Base-by-base conservation (phyloP, 179 eudicot genomes). In the Beta macrorhiza region DNA sequence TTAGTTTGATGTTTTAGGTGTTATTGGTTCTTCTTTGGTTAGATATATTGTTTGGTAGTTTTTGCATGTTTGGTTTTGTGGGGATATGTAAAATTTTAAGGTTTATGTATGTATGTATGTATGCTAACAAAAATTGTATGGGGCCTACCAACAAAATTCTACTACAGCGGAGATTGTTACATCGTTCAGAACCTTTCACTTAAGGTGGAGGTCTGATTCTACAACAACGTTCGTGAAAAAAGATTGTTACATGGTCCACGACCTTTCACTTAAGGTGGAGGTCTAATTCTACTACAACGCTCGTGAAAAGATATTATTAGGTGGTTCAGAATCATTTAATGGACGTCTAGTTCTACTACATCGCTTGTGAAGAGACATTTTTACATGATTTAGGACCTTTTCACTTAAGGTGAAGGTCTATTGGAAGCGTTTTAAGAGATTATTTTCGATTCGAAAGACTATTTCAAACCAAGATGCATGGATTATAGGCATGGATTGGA, bases 51-150 rank as follows among this genome's bases (percentile, higher is more conserved):
- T 75, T 77, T 78, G 83, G 57, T 47, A 61, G 16, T 25, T 84
- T 79, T 61, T 76, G 67, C 10, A 19, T 22, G 52, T 55, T 55
- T 71, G 74, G 68, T 79, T 29, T 29, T 29, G 32, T 78, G 79
- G 84, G 82, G 76, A 52, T 74, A 78, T 82, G 29, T 72, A 53
- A 42, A 77, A 81, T 72, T 74, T 82, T 71, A 65, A 72, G 87
- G 87, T 81, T 7, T 67, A 42, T 29, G 0, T 29, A 29, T 25
- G 25, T 25, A 25, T 25, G 25, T 29, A 29, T 29, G 32, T 80
- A 56, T 62, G 86, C 83, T 84, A 81, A 77, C 81, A 25, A 37
- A 80, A 84, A 44, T 5, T 64, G 61, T 53, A 16, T 53, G 78
- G 80, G 69, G 22, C 61, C 78, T 44, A 74, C 61, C 45, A 76